These are phyloP conservation scores for Russula compacta DNA, from an alignment of 768 basidiomycete genomes.

Conservation along the genomic window DNA sequence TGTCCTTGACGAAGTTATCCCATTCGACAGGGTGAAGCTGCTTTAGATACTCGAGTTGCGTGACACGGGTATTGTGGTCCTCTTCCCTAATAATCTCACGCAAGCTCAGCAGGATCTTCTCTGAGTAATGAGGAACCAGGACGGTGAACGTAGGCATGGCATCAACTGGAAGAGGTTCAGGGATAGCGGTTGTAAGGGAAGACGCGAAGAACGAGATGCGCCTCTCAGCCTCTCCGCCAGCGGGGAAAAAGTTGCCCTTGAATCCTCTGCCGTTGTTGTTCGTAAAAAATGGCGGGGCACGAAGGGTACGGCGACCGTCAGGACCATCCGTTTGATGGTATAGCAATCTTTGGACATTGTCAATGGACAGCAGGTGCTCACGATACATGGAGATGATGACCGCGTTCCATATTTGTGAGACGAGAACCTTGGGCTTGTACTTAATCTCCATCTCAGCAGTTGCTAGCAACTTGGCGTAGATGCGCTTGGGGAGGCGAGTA, in stretches of 20 bases:
- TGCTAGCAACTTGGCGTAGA: slow-evolving; percentile 94
- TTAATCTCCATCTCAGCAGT: slow-evolving; percentile 98
- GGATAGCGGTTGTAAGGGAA: slow-evolving; percentile 90
- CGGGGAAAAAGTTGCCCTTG: slow-evolving; percentile 85
- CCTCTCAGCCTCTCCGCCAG: slow-evolving; percentile 90
- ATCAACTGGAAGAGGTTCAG: slow-evolving; percentile 92
- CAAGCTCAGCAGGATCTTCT: slow-evolving; percentile 94
- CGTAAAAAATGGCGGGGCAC: slow-evolving; percentile 97
- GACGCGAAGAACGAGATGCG: slow-evolving; percentile 99
- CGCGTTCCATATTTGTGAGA: slow-evolving; percentile 99
- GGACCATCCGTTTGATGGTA: slow-evolving; percentile 94
- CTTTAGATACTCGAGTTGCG: slow-evolving; percentile 94
- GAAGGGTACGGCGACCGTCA: slow-evolving; percentile 83
- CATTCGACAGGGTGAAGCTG: slow-evolving; percentile 97
- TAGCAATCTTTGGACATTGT: slow-evolving; percentile 93
- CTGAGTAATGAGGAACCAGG: slow-evolving; percentile 96
- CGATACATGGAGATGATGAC: slow-evolving; percentile 99
- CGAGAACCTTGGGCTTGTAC: slow-evolving; percentile 98
- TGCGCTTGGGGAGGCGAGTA: slow-evolving; percentile 91
- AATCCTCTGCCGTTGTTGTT: slow-evolving; percentile 67
- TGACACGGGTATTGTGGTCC: slow-evolving; percentile 93
- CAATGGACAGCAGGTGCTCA: slow-evolving; percentile 94
- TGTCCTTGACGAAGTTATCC: slow-evolving; percentile 99
- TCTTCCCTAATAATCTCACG: slow-evolving; percentile 98
- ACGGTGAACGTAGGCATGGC: slow-evolving; percentile 99